These are phyloP conservation scores for Penicillium sp. DNA, from an alignment of 2,329 filamentous ascomycete genomes.

Conservation along the genomic window DNA sequence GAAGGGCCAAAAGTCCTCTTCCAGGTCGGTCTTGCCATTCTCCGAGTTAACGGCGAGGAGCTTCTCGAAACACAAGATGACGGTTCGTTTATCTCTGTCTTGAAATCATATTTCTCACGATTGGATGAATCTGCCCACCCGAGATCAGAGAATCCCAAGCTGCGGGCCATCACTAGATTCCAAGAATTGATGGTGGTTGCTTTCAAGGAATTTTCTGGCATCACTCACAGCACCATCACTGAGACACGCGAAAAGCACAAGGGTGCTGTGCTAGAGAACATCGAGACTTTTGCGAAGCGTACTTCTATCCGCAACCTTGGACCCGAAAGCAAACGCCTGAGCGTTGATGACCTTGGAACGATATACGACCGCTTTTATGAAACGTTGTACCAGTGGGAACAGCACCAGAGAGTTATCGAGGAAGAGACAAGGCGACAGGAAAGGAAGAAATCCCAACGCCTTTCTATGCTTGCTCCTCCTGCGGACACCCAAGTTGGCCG, in stretches of 20 bases:
- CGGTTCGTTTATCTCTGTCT: conserved; percentile 91
- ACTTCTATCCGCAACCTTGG: conserved; percentile 95
- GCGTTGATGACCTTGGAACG: conserved; percentile 78
- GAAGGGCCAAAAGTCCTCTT: conserved; percentile 97
- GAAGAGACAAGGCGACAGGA: conserved; percentile 68
- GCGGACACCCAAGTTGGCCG: conserved; percentile 74
- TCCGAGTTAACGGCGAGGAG: conserved; percentile 95
- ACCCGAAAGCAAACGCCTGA: conserved; percentile 89
- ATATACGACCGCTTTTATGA: conserved; percentile 94
- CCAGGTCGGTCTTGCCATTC: conserved; percentile 93
- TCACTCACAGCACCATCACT: conserved; percentile 88
- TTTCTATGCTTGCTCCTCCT: conserved; percentile 46
- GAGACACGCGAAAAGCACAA: conserved; percentile 91
- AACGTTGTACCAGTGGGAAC: conserved; percentile 86
- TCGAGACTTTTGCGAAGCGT: conserved; percentile 95
- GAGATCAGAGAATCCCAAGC: conserved; percentile 89
- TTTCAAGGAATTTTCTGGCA: conserved; percentile 95
- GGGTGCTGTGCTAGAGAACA: conserved; percentile 88
- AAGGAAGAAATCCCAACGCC: conserved; percentile 53
- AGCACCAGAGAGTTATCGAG: conserved; percentile 74
- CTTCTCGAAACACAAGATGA: conserved; percentile 90
- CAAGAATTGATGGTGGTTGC: conserved; percentile 99
- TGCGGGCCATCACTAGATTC: conserved; percentile 90
- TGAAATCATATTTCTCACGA: conserved; percentile 91
- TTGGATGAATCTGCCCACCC: conserved; percentile 95